Percentiles rank a stretch among this genome's conserved stretches.
Evolutionary conservation across 176 grass and related monocot genomes (phyloP).

Genomic region (Carex myosuroides): DNA sequence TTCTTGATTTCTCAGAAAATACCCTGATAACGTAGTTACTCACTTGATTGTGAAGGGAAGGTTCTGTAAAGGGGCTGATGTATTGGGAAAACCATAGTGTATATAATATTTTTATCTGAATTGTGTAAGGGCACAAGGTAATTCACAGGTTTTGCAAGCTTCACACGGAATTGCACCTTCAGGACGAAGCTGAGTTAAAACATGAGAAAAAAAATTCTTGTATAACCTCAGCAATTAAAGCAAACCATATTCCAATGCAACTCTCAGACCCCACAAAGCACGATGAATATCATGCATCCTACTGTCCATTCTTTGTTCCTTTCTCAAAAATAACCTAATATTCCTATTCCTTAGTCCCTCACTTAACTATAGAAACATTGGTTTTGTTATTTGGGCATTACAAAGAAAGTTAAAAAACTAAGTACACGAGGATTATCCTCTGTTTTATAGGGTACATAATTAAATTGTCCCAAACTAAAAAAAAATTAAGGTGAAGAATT

Average conservation of each 20-base stretch:
- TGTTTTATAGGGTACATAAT: background rate
- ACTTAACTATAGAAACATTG: background rate
- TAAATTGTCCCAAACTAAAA: background rate
- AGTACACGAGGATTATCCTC: background rate
- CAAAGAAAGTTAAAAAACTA: background rate
- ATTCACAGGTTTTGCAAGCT: background rate
- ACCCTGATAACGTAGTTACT: background rate
- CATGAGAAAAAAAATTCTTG: background rate
- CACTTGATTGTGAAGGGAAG: background rate
- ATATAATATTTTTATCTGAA: background rate
- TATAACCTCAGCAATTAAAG: conserved; percentile 9
- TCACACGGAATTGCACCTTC: background rate
- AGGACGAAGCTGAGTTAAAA: background rate
- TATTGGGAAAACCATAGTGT: background rate
- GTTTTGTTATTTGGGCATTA: background rate
- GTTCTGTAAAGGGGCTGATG: background rate
- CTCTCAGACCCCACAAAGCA: conserved; percentile 19
- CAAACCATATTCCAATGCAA: conserved; percentile 13
- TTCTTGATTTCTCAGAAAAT: background rate
- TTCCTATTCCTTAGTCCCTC: background rate
- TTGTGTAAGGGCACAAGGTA: background rate
- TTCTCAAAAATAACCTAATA: background rate
- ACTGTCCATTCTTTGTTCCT: background rate
- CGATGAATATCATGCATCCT: background rate
- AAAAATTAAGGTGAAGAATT: conserved; percentile 20